Conservation (phyloP, 768 basidiomycete genomes). For the Amanita exitialis region DNA sequence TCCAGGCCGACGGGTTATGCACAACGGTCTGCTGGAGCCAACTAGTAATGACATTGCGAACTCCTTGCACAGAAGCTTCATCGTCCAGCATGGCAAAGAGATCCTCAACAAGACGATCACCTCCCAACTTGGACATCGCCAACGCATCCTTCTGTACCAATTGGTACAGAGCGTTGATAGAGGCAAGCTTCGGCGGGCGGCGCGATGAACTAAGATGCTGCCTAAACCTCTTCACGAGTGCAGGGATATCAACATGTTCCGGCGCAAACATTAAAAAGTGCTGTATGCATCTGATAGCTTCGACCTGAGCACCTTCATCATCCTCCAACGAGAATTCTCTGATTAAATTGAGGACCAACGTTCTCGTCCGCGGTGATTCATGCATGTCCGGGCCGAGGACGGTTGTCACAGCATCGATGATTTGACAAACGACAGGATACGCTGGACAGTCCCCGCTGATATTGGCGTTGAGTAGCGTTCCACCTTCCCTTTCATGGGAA, state of each 20-base stretch:
- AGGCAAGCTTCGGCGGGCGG: conserved; percentile 82
- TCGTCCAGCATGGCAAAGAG: conserved; percentile 94
- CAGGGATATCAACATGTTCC: conserved; percentile 71
- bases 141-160: conserved; percentile 93
- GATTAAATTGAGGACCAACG: conserved; percentile 75
- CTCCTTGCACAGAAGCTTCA: conserved; percentile 88
- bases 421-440: conserved; percentile 84
- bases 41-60: conserved; percentile 83
- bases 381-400: conserved; percentile 94
- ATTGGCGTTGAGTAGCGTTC: conserved; percentile 73
- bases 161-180: conserved; percentile 94
- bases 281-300: conserved; percentile 93
- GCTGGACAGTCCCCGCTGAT: conserved; percentile 85
- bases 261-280: conserved; percentile 96
- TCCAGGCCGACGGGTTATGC: conserved; percentile 94
- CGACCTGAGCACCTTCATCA: conserved; percentile 82
- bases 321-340: conserved; percentile 77
- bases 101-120: conserved; percentile 89
- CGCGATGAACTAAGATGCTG: conserved; percentile 71
- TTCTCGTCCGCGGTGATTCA: conserved; percentile 73
- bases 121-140: conserved; percentile 86
- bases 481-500: conserved; percentile 90
- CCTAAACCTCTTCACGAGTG: conserved; percentile 70
- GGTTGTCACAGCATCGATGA: conserved; percentile 88
- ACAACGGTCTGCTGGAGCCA: conserved; percentile 95